Base-by-base conservation (phyloP, 2,329 filamentous ascomycete species). In the Berkeleyomyces basicola region DNA sequence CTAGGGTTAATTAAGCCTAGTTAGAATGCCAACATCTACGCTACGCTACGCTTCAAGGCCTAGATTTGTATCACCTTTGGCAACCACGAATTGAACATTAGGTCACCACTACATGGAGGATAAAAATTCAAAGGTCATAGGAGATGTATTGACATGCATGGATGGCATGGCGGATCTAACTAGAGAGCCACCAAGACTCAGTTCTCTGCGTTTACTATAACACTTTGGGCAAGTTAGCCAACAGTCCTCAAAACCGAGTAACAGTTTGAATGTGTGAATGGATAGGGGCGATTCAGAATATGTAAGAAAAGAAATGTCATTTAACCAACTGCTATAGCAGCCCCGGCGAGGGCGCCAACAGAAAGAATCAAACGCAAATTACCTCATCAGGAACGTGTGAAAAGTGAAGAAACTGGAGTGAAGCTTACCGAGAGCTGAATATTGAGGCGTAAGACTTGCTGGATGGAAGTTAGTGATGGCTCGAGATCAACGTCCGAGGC, bases 271-370 rank as follows among this genome's bases (percentile, higher is more conserved):
- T 36, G 33, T 14, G 49, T 53, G 49, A 33, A 36, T 37, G 33
- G n/a, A 53, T 6, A 7, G 49, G 31, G n/a, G 9, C n/a, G 49
- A 53, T 53, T 96, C 90, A 96, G 90, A 89, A 96, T 95, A 96
- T 95, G 90, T 96, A 96, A 96, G 90, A 92, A 84, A 83, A 72
- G 85, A 76, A 90, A 88, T 95, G 87, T 96, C 90, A 95, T 78
- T 74, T 82, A 73, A 77, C 81, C 77, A 76, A 72, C 77, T 79
- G 86, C 85, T 90, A 85, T 86, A 81, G 85, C 87, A 79, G 81
- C 88, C 84, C 90, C 83, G 90, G 91, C 90, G 87, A 76, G 90
- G 84, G 87, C 78, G 80, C 89, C 90, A 91, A 83, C 84, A 78
- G 75, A 75, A 74, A 77, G 79, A 82, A 87, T 96, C 90, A 95